phyloP scores from a whole-genome alignment of 345 rosid genomes.

The Pelargonium nanum region DNA sequence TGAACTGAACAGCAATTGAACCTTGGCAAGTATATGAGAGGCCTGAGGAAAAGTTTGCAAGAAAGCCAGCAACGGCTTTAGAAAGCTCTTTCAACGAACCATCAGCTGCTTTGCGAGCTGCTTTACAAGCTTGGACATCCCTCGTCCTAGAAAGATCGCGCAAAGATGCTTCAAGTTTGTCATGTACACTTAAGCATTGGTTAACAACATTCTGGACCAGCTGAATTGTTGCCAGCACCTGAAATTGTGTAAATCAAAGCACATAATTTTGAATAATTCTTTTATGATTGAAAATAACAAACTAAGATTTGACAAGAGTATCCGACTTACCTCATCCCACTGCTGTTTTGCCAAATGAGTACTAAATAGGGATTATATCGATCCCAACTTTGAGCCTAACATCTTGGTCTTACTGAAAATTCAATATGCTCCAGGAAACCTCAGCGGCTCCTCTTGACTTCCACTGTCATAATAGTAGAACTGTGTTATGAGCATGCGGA shows the following conservation, averaged over 20 bases:
- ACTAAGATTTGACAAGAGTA: not conserved
- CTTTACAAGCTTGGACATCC: conserved; percentile 84
- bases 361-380: too few relatives aligned
- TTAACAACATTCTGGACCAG: conserved; percentile 46
- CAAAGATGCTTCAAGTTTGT: conserved; percentile 78
- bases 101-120: conserved; percentile 74
- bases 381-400: conserved; percentile 73
- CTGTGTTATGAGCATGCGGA: conserved; percentile 2
- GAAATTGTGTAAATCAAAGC: conserved; percentile 13
- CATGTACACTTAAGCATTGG: conserved; percentile 56
- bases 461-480: conserved; percentile 34
- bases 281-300: not conserved
- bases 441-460: conserved; percentile 77
- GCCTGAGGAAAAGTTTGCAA: conserved; percentile 69
- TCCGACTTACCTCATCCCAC: conserved; percentile 75
- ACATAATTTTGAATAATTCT: not conserved
- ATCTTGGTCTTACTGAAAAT: conserved; percentile 75
- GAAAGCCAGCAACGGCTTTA: conserved; percentile 46
- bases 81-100: conserved; percentile 61
- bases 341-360: conserved; percentile 83
- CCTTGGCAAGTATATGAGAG: conserved; percentile 69
- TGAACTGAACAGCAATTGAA: conserved; percentile 11
- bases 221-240: conserved; percentile 72
- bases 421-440: conserved; percentile 53
- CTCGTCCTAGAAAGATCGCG: conserved; percentile 89